Percentiles rank a stretch among this genome's conserved stretches.
Conservation (phyloP, 768 basidiomycete species). For the Psilocybe tampanensis region DNA sequence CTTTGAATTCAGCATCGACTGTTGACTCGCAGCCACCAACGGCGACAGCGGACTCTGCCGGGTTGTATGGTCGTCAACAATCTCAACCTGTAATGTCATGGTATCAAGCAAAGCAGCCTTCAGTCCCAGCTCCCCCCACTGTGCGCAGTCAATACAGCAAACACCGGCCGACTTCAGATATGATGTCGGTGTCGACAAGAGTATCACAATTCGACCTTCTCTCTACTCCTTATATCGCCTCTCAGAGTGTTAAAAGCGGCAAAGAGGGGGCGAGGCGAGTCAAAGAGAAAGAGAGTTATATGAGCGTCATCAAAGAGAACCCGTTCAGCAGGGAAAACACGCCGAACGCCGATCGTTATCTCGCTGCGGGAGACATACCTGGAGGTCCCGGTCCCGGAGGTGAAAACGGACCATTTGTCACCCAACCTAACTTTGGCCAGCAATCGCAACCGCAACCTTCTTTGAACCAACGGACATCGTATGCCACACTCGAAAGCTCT, state of each 20-base stretch:
- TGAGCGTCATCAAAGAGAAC: slow-evolving; percentile 44
- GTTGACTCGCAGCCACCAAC: slow-evolving; percentile 10
- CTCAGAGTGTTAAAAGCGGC: slow-evolving; percentile 25
- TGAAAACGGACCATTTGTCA: not conserved
- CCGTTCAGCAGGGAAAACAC: slow-evolving; percentile 33
- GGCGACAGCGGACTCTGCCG: slow-evolving; percentile 12
- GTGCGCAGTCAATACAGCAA: slow-evolving; percentile 23
- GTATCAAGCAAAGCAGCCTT: slow-evolving; percentile 27
- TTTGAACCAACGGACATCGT: slow-evolving; percentile 18
- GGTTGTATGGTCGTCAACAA: slow-evolving; percentile 19
- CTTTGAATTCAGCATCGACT: slow-evolving; percentile 7
- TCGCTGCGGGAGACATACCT: slow-evolving; percentile 5
- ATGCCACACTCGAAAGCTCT: slow-evolving; percentile 19
- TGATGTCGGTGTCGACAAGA: slow-evolving; percentile 29
- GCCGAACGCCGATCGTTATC: slow-evolving; percentile 22
- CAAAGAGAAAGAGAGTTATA: slow-evolving; percentile 28
- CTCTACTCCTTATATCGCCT: slow-evolving; percentile 26
- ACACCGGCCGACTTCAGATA: slow-evolving; percentile 25
- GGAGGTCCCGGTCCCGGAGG: slow-evolving; percentile 6
- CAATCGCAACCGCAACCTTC: no score
- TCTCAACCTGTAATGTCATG: slow-evolving; percentile 26
- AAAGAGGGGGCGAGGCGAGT: slow-evolving; percentile 22
- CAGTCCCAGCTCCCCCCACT: slow-evolving; percentile 18
- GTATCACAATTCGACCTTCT: slow-evolving; percentile 39
- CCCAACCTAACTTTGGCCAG: slow-evolving; percentile 18